Base-by-base conservation (phyloP, 1,139 yeast genomes). In the Hemisphaericaspora lyxosophila region DNA sequence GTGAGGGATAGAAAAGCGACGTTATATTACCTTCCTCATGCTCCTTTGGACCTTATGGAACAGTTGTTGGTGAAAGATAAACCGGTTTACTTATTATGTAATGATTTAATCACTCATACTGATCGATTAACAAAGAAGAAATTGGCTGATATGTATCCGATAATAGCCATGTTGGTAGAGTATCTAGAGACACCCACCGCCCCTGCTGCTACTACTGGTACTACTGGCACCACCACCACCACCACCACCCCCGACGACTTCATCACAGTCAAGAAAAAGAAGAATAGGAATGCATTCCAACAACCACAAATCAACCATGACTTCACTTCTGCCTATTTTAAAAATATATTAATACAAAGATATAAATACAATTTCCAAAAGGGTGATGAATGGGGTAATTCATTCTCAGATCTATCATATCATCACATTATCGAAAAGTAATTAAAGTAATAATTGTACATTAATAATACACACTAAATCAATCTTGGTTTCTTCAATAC, bases 21-120 rank as follows among this genome's bases (percentile, higher is more conserved):
- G 0, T 54, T 83, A 2, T 79, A 65, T 48, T 85, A 78, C 50
- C 67, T 85, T 39, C 94, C 94, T 0, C 95, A 86, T 59, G 90
- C 90, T 0, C 87, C 89, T 0, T 59, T 83, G 29, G 67, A 63
- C 5, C 59, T 85, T 9, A 78, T 85, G 1, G 76, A 80, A 32
- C 30, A 42, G 1, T 48, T 82, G 1, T 46, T 82, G 4, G 56
- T 34, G 1, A 27, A 26, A 0, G 45, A 60, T 5, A 38, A 53
- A 14, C 82, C 81, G 1, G 23, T 15, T 2, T 55, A 58, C 24
- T 47, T 74, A 33, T 54, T 80, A 20, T 79, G 78, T 2, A 80
- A 80, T 45, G 70, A 79, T 48, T 43, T 78, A 4, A 46, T 69
- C 0, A 62, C 67, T 5, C 83, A 79, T 46, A 76, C 82, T 0